Base-by-base conservation (phyloP, 140 eudicot species). In the Senecio squalidus region DNA sequence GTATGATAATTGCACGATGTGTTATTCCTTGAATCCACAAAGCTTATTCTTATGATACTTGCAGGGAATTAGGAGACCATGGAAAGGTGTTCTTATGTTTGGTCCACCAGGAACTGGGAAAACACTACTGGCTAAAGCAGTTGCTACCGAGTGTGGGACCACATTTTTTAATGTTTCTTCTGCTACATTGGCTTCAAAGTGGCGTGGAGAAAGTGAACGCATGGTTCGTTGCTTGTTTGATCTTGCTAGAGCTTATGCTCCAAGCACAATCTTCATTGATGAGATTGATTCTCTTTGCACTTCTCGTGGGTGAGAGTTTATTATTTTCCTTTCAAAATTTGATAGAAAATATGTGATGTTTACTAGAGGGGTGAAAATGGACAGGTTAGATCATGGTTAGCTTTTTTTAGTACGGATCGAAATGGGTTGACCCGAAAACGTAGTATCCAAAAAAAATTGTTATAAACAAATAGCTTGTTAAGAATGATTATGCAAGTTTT, bases 161-260 rank as follows among this genome's bases (percentile, higher is more conserved):
- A 92, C 98, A 2, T 92, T 92, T 77, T 92, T 92, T 64, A 92
- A 92, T 59, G 98, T 92, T 68, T 92, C 98, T 60, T 92, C 98
- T 61, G 96, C 98, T 15, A 87, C 96, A 2, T 68, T 92, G 84
- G 98, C 98, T 62, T 92, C 98, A 18, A 92, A 92, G 68, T 92
- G 98, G 98, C 98, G 98, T 41, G 98, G 98, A 48, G 98, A 92
- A 76, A 92, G 98, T 73, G 98, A 92, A 64, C 90, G 98, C 50
- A 92, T 92, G 98, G 98, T 92, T 55, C 86, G 98, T 52, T 81
- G 92, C 78, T 84, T 92, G 74, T 92, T 92, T 84, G 98, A 92
- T 55, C 84, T 92, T 55, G 98, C 98, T 4, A 75, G 98, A 66
- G 86, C 77, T 43, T 64, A 67, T 78, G 96, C 98, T 45, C 98